Base-by-base conservation (phyloP, 805 yeast genomes). In the Yamadazyma sp. region DNA sequence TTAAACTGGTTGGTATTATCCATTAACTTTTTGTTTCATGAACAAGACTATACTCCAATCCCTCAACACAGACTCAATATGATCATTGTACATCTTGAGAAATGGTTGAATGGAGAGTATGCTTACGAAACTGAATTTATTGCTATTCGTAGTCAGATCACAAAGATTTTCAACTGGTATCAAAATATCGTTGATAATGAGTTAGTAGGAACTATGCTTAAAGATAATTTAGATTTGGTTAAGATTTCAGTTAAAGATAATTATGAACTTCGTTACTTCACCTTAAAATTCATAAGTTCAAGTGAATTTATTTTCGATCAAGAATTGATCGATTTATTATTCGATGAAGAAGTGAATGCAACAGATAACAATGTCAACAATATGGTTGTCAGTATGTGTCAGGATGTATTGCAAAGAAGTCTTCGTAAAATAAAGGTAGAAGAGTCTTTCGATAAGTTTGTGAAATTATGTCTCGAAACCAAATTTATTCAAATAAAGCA, bases 11-110 rank as follows among this genome's bases (percentile, higher is more conserved):
- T 83, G 4, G 59, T 77, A 1, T 45, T 80, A 3, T 56, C 82
- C 25, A 68, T 64, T 30, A 62, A 68, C 38, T 62, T 77, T 39
- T 48, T 59, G 13, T 39, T 57, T 2, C 66, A 62, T 17, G 44
- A 45, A 6, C 35, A 31, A 8, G 31, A 25, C 7, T 60, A 57
- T 29, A 57, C 53, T n/a, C 66, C 78, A 2, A 58, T 84, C 17
- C 82, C 86, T 5, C 65, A 73, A 3, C 88, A 80, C 49, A 70
- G 93, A 45, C 60, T 82, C 25, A 72, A 68, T 27, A 76, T 83
- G 86, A 57, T 82, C 7, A 42, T 85, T 13, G 71, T 65, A 27
- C 69, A 74, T 4, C 44, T 87, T 1, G 50, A 56, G 4, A 58
- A 58, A 13, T 82, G 89, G 86, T 45, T 81, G 15, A 83, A 78